Evolutionary conservation across 2,329 filamentous ascomycete species (phyloP).

Genomic region (Dendrostoma leiphaemia): DNA sequence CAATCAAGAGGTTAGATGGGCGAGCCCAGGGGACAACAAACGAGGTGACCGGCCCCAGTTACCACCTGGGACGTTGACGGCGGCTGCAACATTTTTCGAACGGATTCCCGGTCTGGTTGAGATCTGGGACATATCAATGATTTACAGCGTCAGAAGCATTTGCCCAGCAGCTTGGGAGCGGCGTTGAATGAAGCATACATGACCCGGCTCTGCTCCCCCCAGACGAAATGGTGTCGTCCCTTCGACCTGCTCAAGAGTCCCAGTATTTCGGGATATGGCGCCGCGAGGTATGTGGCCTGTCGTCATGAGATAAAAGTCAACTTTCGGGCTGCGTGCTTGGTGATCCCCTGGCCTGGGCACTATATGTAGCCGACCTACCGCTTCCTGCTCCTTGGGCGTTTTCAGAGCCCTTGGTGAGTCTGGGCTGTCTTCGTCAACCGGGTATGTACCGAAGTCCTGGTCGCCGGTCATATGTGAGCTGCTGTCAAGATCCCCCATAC

Average conservation of each 20-base stretch:
- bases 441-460: slow-evolving; percentile 5
- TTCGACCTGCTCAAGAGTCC: neutral
- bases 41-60: slow-evolving; percentile 9
- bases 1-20: neutral
- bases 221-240: slow-evolving; percentile 9
- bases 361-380: neutral
- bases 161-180: neutral
- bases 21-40: neutral
- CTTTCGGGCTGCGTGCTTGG: too few relatives aligned
- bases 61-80: slow-evolving; percentile 9
- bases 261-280: slow-evolving; percentile 9
- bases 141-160: too few relatives aligned
- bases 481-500: too few relatives aligned
- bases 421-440: neutral
- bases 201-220: slow-evolving; percentile 8
- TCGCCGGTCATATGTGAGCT: neutral
- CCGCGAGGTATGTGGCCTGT: slow-evolving; percentile 13
- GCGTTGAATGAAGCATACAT: neutral
- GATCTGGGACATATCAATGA: too few relatives aligned
- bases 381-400: slow-evolving; percentile 13
- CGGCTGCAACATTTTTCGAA: neutral
- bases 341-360: too few relatives aligned
- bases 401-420: neutral
- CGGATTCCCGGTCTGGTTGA: neutral
- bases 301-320: too few relatives aligned